A percentile compares a stretch with the other conserved stretches of the same genome.
phyloP scores from a whole-genome alignment of 2,329 filamentous ascomycete genomes.

The Colletotrichum sp. region DNA sequence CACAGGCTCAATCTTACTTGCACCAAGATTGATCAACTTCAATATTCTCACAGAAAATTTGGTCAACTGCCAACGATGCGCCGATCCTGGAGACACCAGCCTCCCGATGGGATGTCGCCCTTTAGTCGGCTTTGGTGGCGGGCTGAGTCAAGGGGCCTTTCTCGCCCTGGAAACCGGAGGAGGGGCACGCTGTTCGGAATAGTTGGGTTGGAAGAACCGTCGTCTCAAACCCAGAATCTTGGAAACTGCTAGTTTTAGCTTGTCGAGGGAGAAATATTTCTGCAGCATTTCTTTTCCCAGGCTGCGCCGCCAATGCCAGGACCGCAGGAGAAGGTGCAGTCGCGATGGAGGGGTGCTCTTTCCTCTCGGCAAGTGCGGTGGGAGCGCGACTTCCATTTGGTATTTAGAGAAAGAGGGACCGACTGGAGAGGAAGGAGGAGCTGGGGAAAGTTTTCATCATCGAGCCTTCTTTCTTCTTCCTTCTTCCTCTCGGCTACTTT shows the following conservation, averaged over 20 bases:
- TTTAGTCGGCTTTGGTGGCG: constrained; percentile 12
- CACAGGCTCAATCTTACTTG: background rate
- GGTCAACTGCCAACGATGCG: background rate
- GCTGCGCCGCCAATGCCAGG: background rate
- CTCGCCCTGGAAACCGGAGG: constrained; percentile 4
- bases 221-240: background rate
- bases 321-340: background rate
- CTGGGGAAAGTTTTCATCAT: background rate
- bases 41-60: background rate
- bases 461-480: background rate
- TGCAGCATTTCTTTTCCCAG: constrained; percentile 12
- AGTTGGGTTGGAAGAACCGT: background rate
- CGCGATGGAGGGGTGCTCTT: background rate
- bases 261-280: background rate
- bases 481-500: background rate
- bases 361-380: background rate
- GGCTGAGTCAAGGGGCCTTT: constrained; percentile 19
- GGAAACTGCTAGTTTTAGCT: background rate
- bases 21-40: background rate
- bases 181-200: background rate
- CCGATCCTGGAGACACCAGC: background rate
- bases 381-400: background rate
- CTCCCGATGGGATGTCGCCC: background rate
- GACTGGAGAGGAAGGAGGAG: background rate
- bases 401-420: constrained; percentile 1